phyloP scores from a whole-genome alignment of 441 rosid species.

The Raphanus hybrid region DNA sequence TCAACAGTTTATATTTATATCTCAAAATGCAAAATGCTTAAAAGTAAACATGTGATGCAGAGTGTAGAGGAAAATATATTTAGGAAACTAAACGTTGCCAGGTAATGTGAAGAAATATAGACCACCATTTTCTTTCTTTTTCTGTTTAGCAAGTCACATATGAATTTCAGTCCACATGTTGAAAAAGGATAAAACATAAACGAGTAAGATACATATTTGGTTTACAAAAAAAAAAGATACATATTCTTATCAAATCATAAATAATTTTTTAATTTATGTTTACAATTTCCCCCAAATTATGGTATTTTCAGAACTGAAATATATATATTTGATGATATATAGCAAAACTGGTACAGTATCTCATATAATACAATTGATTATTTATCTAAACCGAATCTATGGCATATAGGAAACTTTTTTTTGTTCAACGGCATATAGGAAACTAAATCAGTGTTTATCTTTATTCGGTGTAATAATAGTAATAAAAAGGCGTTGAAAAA shows the following conservation, averaged over 20 bases:
- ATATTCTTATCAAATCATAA: background rate
- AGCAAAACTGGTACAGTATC: background rate
- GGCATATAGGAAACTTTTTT: background rate
- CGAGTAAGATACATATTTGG: background rate
- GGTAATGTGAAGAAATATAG: background rate
- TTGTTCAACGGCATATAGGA: background rate
- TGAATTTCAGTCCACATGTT: background rate
- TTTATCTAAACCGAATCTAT: background rate
- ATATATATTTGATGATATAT: background rate
- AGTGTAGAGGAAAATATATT: background rate
- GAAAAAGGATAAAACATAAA: background rate
- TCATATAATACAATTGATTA: background rate
- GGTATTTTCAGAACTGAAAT: background rate
- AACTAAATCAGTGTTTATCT: background rate
- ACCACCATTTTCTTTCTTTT: background rate
- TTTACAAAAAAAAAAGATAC: background rate
- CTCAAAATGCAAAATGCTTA: too few species aligned
- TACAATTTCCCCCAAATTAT: background rate
- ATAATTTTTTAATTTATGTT: background rate
- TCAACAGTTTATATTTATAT: background rate
- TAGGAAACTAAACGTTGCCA: background rate
- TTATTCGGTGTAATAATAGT: background rate
- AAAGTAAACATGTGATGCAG: too few species aligned
- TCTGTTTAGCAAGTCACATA: background rate
- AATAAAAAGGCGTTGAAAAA: background rate